Evolutionary conservation across 352 stramenopile genomes (phyloP).

Genomic region (Globisporangium okanoganense): DNA sequence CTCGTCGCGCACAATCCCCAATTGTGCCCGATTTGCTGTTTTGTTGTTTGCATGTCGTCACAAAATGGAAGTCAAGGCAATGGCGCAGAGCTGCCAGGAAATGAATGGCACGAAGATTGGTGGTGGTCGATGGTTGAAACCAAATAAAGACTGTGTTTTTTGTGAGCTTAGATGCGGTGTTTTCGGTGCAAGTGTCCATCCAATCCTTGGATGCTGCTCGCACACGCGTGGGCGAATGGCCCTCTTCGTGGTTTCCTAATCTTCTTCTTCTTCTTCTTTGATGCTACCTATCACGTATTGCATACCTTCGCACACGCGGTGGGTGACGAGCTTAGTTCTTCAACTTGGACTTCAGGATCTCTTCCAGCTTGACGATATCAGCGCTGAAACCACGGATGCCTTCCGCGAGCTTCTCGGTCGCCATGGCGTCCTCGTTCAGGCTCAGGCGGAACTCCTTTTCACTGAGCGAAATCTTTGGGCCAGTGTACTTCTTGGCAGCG

Average conservation of each 20-base stretch:
- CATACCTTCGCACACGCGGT: conserved; percentile 6
- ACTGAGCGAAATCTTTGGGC: conserved; percentile 77
- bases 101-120: neutral
- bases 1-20: neutral
- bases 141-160: conserved; percentile 14
- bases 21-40: neutral
- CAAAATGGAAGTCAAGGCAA: neutral
- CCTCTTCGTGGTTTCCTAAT: conserved; percentile 2
- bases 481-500: conserved; percentile 62
- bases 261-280: neutral
- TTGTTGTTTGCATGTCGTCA: neutral
- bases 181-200: neutral
- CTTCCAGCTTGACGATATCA: conserved; percentile 98
- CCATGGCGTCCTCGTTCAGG: conserved; percentile 98
- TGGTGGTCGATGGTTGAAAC: neutral
- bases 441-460: conserved; percentile 97
- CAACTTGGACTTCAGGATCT: conserved; percentile 96
- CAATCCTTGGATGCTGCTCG: neutral
- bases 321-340: conserved; percentile 41
- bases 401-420: conserved; percentile 96
- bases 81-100: neutral
- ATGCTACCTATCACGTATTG: conserved; percentile 13
- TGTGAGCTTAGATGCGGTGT: conserved; percentile 3
- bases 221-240: neutral
- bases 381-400: conserved; percentile 96